These are phyloP conservation scores for Sarocladium strictum DNA, from an alignment of 2,329 filamentous ascomycete genomes.

Conservation along the genomic window DNA sequence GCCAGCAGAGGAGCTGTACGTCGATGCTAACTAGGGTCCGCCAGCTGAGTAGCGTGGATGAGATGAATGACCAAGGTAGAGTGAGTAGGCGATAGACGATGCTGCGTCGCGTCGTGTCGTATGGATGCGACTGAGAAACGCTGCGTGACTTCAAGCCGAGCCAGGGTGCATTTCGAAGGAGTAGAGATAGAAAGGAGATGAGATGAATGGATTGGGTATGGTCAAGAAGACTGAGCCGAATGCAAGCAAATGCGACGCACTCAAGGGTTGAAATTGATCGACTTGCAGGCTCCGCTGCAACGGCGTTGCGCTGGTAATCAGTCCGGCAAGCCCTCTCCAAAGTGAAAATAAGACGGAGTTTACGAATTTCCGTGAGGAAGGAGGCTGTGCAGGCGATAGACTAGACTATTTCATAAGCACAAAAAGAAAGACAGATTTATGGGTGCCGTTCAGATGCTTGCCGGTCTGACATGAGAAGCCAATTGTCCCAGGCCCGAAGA, in stretches of 20 bases:
- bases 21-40: neutral
- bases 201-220: neutral
- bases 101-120: neutral
- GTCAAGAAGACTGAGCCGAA: no score
- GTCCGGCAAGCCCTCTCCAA: no score
- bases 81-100: neutral
- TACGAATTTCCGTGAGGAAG: neutral
- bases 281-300: no score
- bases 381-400: slow-evolving; percentile 1
- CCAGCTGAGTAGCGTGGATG: no score
- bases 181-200: neutral
- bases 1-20: neutral
- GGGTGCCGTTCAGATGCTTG: no score
- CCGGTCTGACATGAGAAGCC: no score
- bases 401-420: no score
- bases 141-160: neutral
- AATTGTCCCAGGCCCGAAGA: no score
- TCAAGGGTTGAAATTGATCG: no score
- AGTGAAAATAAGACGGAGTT: no score
- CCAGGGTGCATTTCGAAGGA: neutral
- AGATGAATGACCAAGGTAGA: neutral
- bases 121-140: neutral
- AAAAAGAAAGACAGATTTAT: neutral
- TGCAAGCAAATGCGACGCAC: no score
- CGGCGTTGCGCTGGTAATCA: no score